A percentile compares a stretch with the other conserved stretches of the same genome.
phyloP scores from a whole-genome alignment of 2,329 filamentous ascomycete genomes.

The Lachnellula cervina region DNA sequence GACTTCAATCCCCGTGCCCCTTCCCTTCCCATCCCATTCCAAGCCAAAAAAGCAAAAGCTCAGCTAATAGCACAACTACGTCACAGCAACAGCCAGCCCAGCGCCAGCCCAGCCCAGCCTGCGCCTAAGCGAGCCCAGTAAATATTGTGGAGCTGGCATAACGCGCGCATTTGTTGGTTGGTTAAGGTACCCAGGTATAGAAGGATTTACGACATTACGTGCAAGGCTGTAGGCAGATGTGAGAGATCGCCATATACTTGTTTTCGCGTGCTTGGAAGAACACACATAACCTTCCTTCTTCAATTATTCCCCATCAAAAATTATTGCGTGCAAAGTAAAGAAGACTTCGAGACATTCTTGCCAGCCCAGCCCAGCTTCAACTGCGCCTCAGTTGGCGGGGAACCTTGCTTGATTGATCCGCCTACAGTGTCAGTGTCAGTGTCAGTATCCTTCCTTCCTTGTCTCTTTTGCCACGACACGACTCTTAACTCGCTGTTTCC shows the following conservation, averaged over 20 bases:
- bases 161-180: no score
- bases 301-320: not conserved
- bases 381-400: constrained; percentile 9
- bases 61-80: constrained; percentile 1
- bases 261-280: no score
- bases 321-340: not conserved
- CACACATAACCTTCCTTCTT: no score
- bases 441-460: constrained; percentile 1
- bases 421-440: no score
- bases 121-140: not conserved
- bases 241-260: no score
- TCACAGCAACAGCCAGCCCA: not conserved
- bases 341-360: not conserved
- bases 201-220: no score
- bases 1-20: not conserved
- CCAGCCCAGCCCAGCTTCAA: not conserved
- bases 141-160: not conserved
- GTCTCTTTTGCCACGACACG: not conserved
- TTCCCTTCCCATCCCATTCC: not conserved
- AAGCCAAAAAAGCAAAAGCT: constrained; percentile 12
- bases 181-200: no score
- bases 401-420: constrained; percentile 8
- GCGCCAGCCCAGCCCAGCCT: no score
- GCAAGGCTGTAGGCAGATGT: no score
- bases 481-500: not conserved